Evolutionary conservation across 371 early-diverging fungal species (phyloP).

Genomic region (Lichtheimia ornata): DNA sequence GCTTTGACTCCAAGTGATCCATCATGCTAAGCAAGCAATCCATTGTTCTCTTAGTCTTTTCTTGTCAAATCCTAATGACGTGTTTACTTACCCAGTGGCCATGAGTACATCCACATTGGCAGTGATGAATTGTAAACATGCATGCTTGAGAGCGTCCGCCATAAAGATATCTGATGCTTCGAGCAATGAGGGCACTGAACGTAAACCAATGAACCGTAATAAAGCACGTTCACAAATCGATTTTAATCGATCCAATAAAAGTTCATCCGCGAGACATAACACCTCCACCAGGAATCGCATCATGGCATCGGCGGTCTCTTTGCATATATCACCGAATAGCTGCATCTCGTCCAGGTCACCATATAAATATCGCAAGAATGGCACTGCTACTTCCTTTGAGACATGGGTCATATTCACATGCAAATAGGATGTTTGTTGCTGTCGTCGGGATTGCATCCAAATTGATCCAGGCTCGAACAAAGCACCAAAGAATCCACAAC

Average conservation of each 20-base stretch:
- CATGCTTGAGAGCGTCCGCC: conserved; percentile 47
- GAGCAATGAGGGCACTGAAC: conserved; percentile 52
- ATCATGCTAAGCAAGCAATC: conserved; percentile 19
- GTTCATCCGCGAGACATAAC: conserved; percentile 65
- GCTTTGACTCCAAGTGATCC: conserved; percentile 12
- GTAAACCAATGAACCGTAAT: conserved; percentile 48
- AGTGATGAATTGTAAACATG: conserved; percentile 62
- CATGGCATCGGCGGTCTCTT: conserved; percentile 49
- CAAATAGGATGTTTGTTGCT: conserved; percentile 7
- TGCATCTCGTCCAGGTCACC: conserved; percentile 37
- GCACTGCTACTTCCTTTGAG: conserved; percentile 38
- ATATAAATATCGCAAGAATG: conserved; percentile 59
- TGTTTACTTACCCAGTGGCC: conserved; percentile 41
- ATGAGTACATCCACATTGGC: conserved; percentile 65
- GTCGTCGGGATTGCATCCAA: conserved; percentile 53
- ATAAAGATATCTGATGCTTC: conserved; percentile 60
- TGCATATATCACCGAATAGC: conserved; percentile 41
- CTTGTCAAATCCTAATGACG: not conserved
- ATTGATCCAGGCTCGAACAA: conserved; percentile 51
- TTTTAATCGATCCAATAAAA: conserved; percentile 62
- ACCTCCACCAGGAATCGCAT: conserved; percentile 55
- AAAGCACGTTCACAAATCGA: conserved; percentile 53
- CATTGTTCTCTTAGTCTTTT: not conserved
- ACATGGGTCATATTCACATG: conserved; percentile 55
- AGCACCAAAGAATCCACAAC: conserved; percentile 68